Evolutionary conservation across 192 early-diverging fungal genomes (phyloP).

Genomic region (Gryganskiella cystojenkinii): DNA sequence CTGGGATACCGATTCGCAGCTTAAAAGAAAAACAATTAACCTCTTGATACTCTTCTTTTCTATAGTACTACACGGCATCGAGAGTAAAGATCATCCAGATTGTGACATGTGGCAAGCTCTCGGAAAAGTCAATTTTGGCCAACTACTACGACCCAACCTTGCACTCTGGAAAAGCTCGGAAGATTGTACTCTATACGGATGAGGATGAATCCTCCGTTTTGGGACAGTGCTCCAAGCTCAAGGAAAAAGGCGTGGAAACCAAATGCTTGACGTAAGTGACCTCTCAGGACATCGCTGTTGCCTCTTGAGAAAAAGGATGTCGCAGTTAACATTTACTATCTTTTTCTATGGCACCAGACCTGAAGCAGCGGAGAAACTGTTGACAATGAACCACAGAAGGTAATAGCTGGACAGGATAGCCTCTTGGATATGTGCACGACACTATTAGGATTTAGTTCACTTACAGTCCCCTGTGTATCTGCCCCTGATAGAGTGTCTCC

Average conservation of each 20-base stretch:
- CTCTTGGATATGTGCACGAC: too few relatives aligned
- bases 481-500: too few relatives aligned
- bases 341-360: conserved; percentile 11
- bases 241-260: conserved; percentile 32
- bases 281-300: background rate
- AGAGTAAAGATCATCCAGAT: conserved; percentile 25
- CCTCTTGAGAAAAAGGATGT: background rate
- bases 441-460: too few relatives aligned
- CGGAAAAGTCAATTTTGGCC: conserved; percentile 26
- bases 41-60: background rate
- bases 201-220: conserved; percentile 16
- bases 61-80: conserved; percentile 38
- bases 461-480: too few relatives aligned
- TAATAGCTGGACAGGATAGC: too few relatives aligned
- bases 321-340: background rate
- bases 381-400: conserved; percentile 10
- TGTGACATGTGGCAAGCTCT: conserved; percentile 9
- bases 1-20: too few relatives aligned
- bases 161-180: conserved; percentile 11
- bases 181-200: conserved; percentile 28
- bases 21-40: background rate
- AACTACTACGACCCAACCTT: conserved; percentile 15
- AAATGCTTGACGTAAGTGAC: conserved; percentile 21
- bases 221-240: conserved; percentile 17
- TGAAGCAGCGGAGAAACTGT: conserved; percentile 17